Percentiles rank a stretch among this genome's conserved stretches.
Evolutionary conservation across 768 basidiomycete species (phyloP).

Genomic region (Suillus cothurnatus): DNA sequence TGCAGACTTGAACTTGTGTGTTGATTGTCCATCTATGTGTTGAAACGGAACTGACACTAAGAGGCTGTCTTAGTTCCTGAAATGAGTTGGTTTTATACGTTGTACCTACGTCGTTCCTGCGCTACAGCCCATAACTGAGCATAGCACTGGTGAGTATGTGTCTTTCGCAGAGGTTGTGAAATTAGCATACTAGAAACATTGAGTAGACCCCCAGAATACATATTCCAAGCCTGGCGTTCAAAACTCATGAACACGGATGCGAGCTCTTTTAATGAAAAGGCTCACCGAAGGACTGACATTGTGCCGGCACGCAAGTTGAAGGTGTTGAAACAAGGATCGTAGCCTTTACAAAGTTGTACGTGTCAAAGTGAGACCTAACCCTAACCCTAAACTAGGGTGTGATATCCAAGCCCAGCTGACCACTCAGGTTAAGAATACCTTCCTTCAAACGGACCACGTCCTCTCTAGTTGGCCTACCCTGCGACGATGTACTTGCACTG

Average conservation of each 20-base stretch:
- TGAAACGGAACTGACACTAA: slow-evolving; percentile 85
- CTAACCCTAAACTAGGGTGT: slow-evolving; percentile 18
- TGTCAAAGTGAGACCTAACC: slow-evolving; percentile 26
- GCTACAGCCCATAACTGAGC: slow-evolving; percentile 85
- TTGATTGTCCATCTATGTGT: slow-evolving; percentile 59
- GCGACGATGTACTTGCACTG: slow-evolving; percentile 10
- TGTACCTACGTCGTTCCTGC: slow-evolving; percentile 82
- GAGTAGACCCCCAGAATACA: slow-evolving; percentile 91
- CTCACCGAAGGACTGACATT: slow-evolving; percentile 32
- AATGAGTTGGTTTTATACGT: not conserved
- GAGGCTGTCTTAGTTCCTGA: slow-evolving; percentile 1
- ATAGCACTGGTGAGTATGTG: slow-evolving; percentile 1
- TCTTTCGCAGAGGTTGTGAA: slow-evolving; percentile 6
- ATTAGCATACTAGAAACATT: slow-evolving; percentile 77
- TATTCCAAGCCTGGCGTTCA: slow-evolving; percentile 53
- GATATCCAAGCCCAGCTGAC: slow-evolving; percentile 25
- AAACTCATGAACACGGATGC: slow-evolving; percentile 1
- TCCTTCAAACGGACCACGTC: slow-evolving; percentile 43
- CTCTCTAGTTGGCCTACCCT: slow-evolving; percentile 38
- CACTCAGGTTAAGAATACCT: slow-evolving; percentile 35
- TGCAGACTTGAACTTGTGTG: slow-evolving; percentile 82
- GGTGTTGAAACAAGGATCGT: not conserved
- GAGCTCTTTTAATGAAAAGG: not conserved
- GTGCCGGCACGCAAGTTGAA: not conserved
- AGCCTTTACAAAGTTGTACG: slow-evolving; percentile 19